Evolutionary conservation across 768 basidiomycete species (phyloP), one percentile per base, ranked within the genome.

Genomic region (Hericium alpestre): DNA sequence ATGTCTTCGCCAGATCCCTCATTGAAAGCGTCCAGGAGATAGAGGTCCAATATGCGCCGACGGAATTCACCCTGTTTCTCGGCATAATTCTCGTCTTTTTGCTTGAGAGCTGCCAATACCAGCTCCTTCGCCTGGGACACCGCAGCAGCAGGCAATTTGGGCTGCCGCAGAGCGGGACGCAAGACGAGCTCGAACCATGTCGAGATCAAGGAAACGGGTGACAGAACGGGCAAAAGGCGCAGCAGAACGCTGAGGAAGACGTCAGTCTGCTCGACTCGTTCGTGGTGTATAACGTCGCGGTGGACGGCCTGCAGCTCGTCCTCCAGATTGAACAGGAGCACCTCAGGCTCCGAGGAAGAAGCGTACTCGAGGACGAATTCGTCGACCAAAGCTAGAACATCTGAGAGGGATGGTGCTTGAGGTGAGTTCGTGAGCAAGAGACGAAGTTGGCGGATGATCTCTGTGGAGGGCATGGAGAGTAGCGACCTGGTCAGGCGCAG

Each of bases 111-210:
- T 39, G 75, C 74, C 23, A 86, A 69, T 61, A 90, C 77, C 22
- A 92, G 76, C 39, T 86, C 84, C 68, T 86, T 87, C 27, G 88
- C 90, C 65, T 86, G 74, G 52, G 77, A 75, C 18, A 82, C 74
- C 5, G 84, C 76, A 22, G 71, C 61, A 0, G 76, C 79, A 2
- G 86, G 74, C 18, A 92, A 72, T 61, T 76, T 82, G 39, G 87
- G 83, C 66, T 90, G 84, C 51, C 87, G 83, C 55, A 92, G 74
- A 27, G 88, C 86, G 23, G 87, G 85, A 38, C 90, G 83, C 2
- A 92, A 74, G 25, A 87, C 76, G 38, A 87, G 76, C 66, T 92
- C 88, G 67, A 89, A 92, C 90, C 90, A 92, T 25, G 75, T 76
- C 1, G 83, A 83, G 56, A 90, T 84, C 55, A 90, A 73, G 23